Percentiles rank a stretch among this genome's conserved stretches.
phyloP scores from a whole-genome alignment of 805 yeast species.

The Millerozyma miso region DNA sequence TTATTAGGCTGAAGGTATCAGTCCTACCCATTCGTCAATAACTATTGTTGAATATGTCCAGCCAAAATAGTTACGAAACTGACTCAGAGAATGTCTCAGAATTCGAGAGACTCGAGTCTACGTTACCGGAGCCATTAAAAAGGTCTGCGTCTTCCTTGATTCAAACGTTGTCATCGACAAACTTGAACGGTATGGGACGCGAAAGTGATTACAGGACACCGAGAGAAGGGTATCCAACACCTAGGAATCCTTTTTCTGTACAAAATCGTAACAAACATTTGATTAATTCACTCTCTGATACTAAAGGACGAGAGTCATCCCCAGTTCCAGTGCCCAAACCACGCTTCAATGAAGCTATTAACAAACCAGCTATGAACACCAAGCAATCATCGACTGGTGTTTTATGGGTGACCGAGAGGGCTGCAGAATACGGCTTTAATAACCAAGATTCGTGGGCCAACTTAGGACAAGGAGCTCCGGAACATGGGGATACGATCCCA shows the following conservation, averaged over 20 bases:
- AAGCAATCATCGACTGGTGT: constrained; percentile 60
- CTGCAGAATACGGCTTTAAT: constrained; percentile 51
- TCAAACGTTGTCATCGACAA: constrained; percentile 21
- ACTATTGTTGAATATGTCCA: not conserved
- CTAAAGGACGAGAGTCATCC: constrained; percentile 38
- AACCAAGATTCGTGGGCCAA: constrained; percentile 50
- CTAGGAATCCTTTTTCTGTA: constrained; percentile 18
- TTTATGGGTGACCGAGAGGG: constrained; percentile 61
- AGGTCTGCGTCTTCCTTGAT: constrained; percentile 36
- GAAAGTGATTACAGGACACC: not conserved
- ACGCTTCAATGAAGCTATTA: constrained; percentile 37
- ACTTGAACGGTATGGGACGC: not conserved
- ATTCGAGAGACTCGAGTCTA: constrained; percentile 40
- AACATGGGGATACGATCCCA: constrained; percentile 54
- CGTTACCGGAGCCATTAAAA: constrained; percentile 36
- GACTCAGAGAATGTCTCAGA: constrained; percentile 27
- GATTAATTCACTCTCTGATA: constrained; percentile 24
- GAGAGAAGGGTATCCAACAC: constrained; percentile 15
- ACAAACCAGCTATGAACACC: constrained; percentile 56
- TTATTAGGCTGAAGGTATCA: no score
- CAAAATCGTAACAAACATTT: constrained; percentile 16
- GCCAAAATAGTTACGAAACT: constrained; percentile 8
- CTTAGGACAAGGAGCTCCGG: constrained; percentile 64
- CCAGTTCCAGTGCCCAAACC: constrained; percentile 53
- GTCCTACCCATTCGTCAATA: no score